Percentiles rank a stretch among this genome's conserved stretches.
phyloP scores from a whole-genome alignment of 495 filamentous ascomycete genomes.

The Geopyxis carbonaria region DNA sequence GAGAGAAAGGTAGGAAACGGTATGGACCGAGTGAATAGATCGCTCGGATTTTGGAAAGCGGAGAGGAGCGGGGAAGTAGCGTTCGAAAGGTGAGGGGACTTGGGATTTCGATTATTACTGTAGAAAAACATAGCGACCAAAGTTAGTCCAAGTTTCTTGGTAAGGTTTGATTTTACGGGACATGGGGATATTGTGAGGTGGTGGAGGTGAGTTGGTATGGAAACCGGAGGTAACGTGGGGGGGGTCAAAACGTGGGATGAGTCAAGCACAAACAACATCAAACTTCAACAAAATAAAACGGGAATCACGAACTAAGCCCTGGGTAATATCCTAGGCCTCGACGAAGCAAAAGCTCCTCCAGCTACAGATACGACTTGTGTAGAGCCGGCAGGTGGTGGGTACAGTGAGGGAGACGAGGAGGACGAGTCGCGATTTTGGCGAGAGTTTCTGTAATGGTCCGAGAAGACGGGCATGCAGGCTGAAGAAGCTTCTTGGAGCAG shows the following conservation, averaged over 20 bases:
- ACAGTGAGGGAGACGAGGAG: conserved; percentile 11
- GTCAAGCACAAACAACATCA: conserved; percentile 3
- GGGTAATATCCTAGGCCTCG: conserved; percentile 23
- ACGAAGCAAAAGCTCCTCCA: conserved; percentile 16
- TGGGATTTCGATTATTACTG: conserved; percentile 19
- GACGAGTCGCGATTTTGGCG: conserved; percentile 18
- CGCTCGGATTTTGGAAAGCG: conserved; percentile 18
- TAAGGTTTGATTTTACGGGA: neutral
- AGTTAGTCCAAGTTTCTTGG: neutral
- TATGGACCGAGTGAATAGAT: conserved; percentile 21
- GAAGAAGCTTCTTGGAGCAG: too few species aligned
- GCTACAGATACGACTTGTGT: conserved; percentile 5
- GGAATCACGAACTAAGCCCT: conserved; percentile 21
- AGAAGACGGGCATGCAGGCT: conserved; percentile 19
- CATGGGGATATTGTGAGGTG: neutral
- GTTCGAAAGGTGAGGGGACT: conserved; percentile 18
- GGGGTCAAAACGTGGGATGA: conserved; percentile 1
- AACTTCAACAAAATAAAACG: too few species aligned
- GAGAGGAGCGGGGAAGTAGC: conserved; percentile 23
- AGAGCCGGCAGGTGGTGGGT: conserved; percentile 10
- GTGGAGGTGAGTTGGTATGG: conserved; percentile 4
- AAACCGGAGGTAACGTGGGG: neutral
- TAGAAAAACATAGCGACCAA: conserved; percentile 3
- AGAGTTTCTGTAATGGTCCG: conserved; percentile 22
- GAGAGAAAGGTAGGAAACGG: conserved; percentile 20